Evolutionary conservation across 148 eudicot species (phyloP).

Genomic region (Spergularia bocconei): DNA sequence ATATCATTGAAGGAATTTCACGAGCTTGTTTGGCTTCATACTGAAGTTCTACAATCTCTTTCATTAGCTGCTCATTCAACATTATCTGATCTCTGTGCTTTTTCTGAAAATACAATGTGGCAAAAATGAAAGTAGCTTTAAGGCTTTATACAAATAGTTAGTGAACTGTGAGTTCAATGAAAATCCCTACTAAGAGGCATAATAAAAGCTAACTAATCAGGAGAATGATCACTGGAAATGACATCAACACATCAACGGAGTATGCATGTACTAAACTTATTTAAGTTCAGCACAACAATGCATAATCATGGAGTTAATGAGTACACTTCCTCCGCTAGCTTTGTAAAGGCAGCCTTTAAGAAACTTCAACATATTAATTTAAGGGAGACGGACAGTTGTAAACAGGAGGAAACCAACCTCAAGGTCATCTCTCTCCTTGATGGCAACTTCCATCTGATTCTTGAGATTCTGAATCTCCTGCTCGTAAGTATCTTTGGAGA

Average conservation of each 20-base stretch:
- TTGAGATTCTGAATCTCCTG: constrained; percentile 59
- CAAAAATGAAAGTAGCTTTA: not conserved
- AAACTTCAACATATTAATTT: not conserved
- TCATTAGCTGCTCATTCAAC: constrained; percentile 46
- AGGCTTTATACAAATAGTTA: not conserved
- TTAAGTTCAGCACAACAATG: not conserved
- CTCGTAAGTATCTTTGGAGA: constrained; percentile 38
- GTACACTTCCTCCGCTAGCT: constrained; percentile 1
- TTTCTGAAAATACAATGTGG: constrained; percentile 40
- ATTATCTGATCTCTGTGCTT: constrained; percentile 46
- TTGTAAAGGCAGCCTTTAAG: not conserved
- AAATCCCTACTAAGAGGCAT: no score
- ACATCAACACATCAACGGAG: not conserved
- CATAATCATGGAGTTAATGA: not conserved
- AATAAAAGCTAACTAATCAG: constrained; percentile 2
- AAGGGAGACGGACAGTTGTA: not conserved
- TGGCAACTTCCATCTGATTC: constrained; percentile 51
- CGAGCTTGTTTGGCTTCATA: constrained; percentile 49
- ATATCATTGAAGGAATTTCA: constrained; percentile 56
- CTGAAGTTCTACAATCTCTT: constrained; percentile 56
- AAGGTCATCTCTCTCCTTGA: constrained; percentile 63
- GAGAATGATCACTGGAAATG: not conserved
- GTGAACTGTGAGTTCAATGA: not conserved
- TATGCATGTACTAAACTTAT: not conserved
- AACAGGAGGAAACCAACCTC: constrained; percentile 43